These are phyloP conservation scores for Cytospora schulzeri DNA, from an alignment of 2,329 filamentous ascomycete genomes.

Conservation along the genomic window DNA sequence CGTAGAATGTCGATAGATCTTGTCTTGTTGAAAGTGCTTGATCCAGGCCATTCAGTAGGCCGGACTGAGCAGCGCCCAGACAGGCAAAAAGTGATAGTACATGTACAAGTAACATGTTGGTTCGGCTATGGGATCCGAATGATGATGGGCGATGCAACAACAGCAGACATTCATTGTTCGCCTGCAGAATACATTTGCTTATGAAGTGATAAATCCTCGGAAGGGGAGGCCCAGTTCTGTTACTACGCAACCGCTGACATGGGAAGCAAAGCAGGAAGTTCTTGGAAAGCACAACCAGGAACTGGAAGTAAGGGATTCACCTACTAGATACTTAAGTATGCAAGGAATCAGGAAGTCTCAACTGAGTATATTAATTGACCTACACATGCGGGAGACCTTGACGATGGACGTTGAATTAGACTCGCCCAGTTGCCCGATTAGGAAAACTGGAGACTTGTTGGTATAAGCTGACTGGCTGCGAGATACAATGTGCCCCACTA, in stretches of 20 bases:
- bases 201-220: too few species aligned
- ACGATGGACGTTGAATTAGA: neutral
- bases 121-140: too few species aligned
- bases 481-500: neutral
- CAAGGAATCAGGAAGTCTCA: too few species aligned
- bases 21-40: neutral
- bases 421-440: constrained; percentile 7
- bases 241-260: too few species aligned
- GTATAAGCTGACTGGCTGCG: constrained; percentile 21
- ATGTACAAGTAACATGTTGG: too few species aligned
- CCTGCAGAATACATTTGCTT: too few species aligned
- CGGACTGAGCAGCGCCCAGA: neutral
- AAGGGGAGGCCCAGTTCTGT: too few species aligned
- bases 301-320: too few species aligned
- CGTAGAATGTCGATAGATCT: neutral
- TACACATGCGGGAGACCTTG: neutral
- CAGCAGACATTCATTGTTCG: neutral
- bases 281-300: too few species aligned
- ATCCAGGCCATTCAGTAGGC: neutral
- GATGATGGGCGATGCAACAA: too few species aligned
- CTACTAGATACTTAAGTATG: too few species aligned
- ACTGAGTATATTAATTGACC: neutral
- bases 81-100: neutral
- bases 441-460: constrained; percentile 4
- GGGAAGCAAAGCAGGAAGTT: too few species aligned